Evolutionary conservation across 805 yeast species (phyloP), one percentile per base, ranked within the genome.

Genomic region (Saccharomycopsis sp.): DNA sequence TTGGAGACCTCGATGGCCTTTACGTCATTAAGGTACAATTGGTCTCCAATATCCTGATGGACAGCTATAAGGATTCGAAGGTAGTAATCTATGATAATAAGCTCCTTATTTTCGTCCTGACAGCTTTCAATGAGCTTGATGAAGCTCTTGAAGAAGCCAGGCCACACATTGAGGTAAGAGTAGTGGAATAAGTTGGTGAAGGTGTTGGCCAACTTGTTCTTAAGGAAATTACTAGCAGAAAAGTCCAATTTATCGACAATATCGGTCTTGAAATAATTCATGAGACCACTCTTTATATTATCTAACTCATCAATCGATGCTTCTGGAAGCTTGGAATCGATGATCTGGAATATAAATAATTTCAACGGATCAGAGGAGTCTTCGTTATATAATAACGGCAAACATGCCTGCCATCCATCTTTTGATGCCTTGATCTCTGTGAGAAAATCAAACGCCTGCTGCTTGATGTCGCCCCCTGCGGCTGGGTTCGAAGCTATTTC

Each of bases 11-110:
- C 85, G 15, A 78, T 70, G 23, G 80, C 81, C 64, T 82, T 82
- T 9, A 67, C 61, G 19, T 86, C 82, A 65, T 96, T 81, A 35
- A 84, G 73, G 63, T 91, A 87, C 64, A 92, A 79, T 68, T 88
- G 94, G 70, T 94, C 99, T 38, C 96, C 99, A 64, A 94, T 90
- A 72, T 92, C 97, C 29, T 85, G 85, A 70, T 94, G 97, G 61
- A 94, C 83, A 34, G 87, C 81, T 50, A 84, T 71, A 60, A 91
- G 74, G 5, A 90, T 80, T 67, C 97, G 80, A 44, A 86, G 71
- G 70, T 87, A 91, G 70, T 88, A 82, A 67, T 92, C 97, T 69
- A 64, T 68, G 66, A 76, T 69, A 65, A 75, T 67, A 59, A 71
- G 12, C 14, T 50, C 66, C 0, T 68, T 69, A 12, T 67, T 57